Evolutionary conservation across 345 rosid genomes (phyloP).

Genomic region (Aurinia saxatilis): DNA sequence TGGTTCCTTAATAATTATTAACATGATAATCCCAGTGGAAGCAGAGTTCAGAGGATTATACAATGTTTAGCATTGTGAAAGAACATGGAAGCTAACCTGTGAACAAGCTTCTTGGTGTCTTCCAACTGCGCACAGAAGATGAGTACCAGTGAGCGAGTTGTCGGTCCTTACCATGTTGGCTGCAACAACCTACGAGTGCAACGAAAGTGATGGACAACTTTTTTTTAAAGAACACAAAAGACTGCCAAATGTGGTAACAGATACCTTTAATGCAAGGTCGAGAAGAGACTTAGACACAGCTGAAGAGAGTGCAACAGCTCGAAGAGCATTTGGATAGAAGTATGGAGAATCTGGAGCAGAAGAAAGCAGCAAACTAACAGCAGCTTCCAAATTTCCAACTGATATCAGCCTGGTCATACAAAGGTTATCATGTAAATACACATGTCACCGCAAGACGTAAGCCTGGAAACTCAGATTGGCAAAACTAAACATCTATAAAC

Average conservation of each 20-base stretch:
- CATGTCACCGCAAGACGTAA: constrained; percentile 13
- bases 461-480: not conserved
- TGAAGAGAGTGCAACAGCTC: constrained; percentile 95
- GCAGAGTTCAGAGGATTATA: not conserved
- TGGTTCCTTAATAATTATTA: not conserved
- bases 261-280: constrained; percentile 90
- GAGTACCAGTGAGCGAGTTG: constrained; percentile 80
- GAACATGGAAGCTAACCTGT: constrained; percentile 51
- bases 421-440: constrained; percentile 15
- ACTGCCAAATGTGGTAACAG: not conserved
- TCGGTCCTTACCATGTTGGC: constrained; percentile 97
- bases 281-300: constrained; percentile 95
- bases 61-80: not conserved
- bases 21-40: not conserved
- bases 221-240: not conserved
- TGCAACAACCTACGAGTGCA: constrained; percentile 66
- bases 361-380: constrained; percentile 89
- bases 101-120: constrained; percentile 99
- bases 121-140: constrained; percentile 97
- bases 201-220: not conserved
- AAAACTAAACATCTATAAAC: not conserved
- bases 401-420: constrained; percentile 65
- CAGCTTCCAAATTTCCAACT: constrained; percentile 92
- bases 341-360: constrained; percentile 86
- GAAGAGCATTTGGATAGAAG: constrained; percentile 89